Percentiles rank a stretch among this genome's conserved stretches.
These are phyloP conservation scores for Sequoiadendron giganteum DNA, from an alignment of 75 land plant genomes.

Conservation along the genomic window DNA sequence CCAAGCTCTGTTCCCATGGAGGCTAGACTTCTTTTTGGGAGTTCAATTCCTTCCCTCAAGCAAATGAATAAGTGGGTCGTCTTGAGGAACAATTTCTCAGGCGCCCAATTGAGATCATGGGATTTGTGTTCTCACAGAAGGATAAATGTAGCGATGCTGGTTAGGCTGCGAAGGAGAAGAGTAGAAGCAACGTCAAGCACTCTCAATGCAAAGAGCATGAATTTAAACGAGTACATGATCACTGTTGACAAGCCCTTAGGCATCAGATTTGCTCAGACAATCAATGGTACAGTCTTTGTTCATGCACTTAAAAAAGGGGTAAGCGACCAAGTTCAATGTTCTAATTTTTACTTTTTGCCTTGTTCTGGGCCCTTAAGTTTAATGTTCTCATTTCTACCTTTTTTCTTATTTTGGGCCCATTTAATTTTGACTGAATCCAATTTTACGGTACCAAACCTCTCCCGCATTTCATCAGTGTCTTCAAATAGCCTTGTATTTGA, in stretches of 20 bases:
- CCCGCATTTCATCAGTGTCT: background rate
- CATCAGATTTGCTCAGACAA: constrained; percentile 78
- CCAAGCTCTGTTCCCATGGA: background rate
- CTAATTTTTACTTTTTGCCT: background rate
- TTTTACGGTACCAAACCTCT: background rate
- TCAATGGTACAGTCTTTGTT: constrained; percentile 77
- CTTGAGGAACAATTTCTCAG: background rate
- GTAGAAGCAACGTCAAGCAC: background rate
- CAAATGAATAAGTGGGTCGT: background rate
- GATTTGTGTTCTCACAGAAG: background rate
- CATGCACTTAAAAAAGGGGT: constrained; percentile 81
- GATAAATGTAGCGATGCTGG: background rate
- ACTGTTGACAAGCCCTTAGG: constrained; percentile 87
- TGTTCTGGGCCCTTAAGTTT: background rate
- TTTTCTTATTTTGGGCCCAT: background rate
- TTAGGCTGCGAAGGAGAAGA: background rate
- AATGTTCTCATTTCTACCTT: too few species aligned
- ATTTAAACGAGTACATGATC: constrained; percentile 92
- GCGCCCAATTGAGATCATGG: background rate
- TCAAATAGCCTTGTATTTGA: background rate
- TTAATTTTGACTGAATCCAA: background rate
- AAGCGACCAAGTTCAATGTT: background rate
- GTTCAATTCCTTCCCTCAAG: background rate
- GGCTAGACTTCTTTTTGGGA: background rate
- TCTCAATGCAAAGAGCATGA: constrained; percentile 14